Percentiles rank a stretch among this genome's conserved stretches.
Conservation (phyloP, 805 yeast species). For the Blastobotrys muscicola region DNA sequence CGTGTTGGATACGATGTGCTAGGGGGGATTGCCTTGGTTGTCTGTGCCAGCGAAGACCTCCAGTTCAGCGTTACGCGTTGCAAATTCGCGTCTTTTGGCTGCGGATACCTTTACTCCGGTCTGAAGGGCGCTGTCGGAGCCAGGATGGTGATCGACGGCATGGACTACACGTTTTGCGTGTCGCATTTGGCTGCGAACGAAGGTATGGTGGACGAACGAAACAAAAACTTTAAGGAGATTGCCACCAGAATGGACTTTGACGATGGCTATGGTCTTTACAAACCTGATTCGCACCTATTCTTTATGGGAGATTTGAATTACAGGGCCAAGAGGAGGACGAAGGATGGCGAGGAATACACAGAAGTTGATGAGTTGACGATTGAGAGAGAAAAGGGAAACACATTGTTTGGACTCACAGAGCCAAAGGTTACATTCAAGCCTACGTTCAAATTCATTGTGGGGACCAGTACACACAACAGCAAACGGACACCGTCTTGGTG, state of each 20-base stretch:
- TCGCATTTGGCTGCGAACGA: constrained; percentile 77
- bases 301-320: constrained; percentile 83
- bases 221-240: constrained; percentile 41
- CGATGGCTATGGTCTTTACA: constrained; percentile 45
- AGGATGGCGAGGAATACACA: constrained; percentile 9
- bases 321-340: constrained; percentile 37
- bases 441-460: constrained; percentile 58
- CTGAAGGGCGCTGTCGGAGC: constrained; percentile 69
- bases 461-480: constrained; percentile 38
- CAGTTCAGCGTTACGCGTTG: no score
- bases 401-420: constrained; percentile 60
- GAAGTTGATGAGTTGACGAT: constrained; percentile 41
- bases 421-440: constrained; percentile 60
- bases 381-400: constrained; percentile 31
- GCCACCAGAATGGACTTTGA: constrained; percentile 48
- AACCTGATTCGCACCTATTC: constrained; percentile 50
- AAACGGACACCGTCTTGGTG: constrained; percentile 84
- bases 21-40: constrained; percentile 26
- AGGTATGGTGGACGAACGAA: constrained; percentile 48
- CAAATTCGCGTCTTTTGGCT: constrained; percentile 10
- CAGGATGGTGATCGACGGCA: constrained; percentile 33
- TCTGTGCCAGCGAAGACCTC: constrained; percentile 12
- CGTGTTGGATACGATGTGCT: constrained; percentile 13
- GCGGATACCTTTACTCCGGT: constrained; percentile 51
- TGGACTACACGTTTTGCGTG: constrained; percentile 50